Evolutionary conservation across 2,329 filamentous ascomycete species (phyloP).

Genomic region (Pseudocercospora eumusae): DNA sequence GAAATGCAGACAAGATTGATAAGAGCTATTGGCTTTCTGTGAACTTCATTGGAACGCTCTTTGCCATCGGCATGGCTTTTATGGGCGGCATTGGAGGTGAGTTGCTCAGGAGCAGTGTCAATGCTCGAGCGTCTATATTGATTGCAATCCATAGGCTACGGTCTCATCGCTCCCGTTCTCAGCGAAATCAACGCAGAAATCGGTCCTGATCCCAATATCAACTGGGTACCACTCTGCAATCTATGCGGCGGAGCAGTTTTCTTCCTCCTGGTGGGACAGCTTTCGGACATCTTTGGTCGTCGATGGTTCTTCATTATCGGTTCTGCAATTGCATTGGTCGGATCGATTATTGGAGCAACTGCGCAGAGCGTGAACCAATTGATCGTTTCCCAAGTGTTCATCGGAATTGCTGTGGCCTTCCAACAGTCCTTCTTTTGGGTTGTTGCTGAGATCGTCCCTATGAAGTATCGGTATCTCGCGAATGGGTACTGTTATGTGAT

Average conservation of each 20-base stretch:
- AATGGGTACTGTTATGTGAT: constrained; percentile 33
- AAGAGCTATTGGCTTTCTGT: constrained; percentile 32
- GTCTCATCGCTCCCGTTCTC: constrained; percentile 31
- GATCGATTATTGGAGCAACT: constrained; percentile 41
- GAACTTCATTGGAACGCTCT: constrained; percentile 33
- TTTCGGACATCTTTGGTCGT: constrained; percentile 45
- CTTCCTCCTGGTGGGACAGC: constrained; percentile 35
- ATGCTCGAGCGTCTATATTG: neutral
- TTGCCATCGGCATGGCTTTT: constrained; percentile 33
- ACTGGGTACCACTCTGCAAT: constrained; percentile 43
- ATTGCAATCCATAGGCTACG: constrained; percentile 25
- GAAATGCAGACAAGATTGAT: constrained; percentile 31
- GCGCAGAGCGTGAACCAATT: constrained; percentile 33
- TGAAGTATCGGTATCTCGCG: constrained; percentile 33
- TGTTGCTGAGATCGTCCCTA: constrained; percentile 44
- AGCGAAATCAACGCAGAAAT: constrained; percentile 42
- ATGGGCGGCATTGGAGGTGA: constrained; percentile 34
- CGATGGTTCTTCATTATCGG: constrained; percentile 42
- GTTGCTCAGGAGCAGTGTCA: neutral
- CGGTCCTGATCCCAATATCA: constrained; percentile 43
- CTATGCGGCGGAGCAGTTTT: constrained; percentile 37
- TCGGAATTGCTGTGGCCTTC: constrained; percentile 43
- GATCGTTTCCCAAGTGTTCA: constrained; percentile 38
- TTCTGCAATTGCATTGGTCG: constrained; percentile 40
- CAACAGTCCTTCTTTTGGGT: constrained; percentile 45